Evolutionary conservation across 768 basidiomycete species (phyloP), one percentile per base, ranked within the genome.

Genomic region (Tubosaeta brunneosetosa): DNA sequence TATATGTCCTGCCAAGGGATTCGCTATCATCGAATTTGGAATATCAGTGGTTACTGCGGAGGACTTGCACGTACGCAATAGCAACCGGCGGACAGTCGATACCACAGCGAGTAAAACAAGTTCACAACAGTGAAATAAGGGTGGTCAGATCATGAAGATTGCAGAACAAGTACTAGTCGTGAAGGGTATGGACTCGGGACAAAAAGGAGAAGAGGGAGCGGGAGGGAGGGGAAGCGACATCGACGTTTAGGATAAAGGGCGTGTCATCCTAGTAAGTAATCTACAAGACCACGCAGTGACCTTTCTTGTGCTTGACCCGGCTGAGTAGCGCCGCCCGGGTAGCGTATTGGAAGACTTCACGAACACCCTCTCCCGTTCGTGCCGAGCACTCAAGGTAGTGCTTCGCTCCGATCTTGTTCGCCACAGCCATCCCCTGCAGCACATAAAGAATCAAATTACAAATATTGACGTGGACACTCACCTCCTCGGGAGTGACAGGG

Each of bases 371-470:
- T 53, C 94, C 94, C 14, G 92, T 86, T 79, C 87, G 88, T 69
- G 94, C 94, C 49, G 92, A 94, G 72, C 97, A 99, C 71, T 99
- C 97, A 48, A 99, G 85, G 72, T 98, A 99, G 67, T 92, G 87
- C 73, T 85, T 90, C 6, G 97, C 95, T 27, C 89, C 89, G 61
- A 99, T 98, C 87, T 97, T 95, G 77, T 91, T 88, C 22, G 90
- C 85, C 32, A 97, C 88, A 8, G 89, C 88, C 84, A 93, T 87
- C 55, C 94, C 97, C 91, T 98, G 61, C 56, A 44, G 51, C 31
- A 19, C 10, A 42, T 40, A 46, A 40, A n/a, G 40, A 34, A 3
- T 43, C 56, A 7, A 56, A 36, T 11, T 31, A 33, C 32, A 29
- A 19, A 31, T 14, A 33, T 6, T 2, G 3, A 34, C 31, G 10